Evolutionary conservation across 352 stramenopile genomes (phyloP).

Genomic region (Pythium volutum): DNA sequence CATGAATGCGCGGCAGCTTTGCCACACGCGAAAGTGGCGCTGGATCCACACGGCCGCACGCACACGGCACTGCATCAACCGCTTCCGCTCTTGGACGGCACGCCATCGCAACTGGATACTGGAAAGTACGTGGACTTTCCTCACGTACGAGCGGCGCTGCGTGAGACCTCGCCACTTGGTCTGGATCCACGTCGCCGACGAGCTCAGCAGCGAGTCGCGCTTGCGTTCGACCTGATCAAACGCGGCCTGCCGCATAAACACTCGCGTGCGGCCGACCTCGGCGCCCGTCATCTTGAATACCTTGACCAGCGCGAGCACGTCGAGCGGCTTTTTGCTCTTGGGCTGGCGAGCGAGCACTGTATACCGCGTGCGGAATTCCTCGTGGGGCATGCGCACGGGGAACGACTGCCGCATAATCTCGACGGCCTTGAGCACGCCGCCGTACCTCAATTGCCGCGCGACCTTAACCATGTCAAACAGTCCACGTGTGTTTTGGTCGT

Average conservation of each 20-base stretch:
- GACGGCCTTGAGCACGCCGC: slow-evolving; percentile 80
- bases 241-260: slow-evolving; percentile 62
- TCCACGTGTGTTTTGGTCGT: slow-evolving; percentile 89
- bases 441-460: slow-evolving; percentile 75
- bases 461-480: slow-evolving; percentile 88
- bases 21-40: slow-evolving; percentile 32
- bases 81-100: slow-evolving; percentile 46
- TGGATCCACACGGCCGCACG: slow-evolving; percentile 38
- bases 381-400: slow-evolving; percentile 71
- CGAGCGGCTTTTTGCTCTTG: slow-evolving; percentile 9
- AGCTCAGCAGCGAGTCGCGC: slow-evolving; percentile 33
- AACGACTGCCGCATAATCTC: slow-evolving; percentile 85
- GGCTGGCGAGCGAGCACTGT: slow-evolving; percentile 25
- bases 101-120: slow-evolving; percentile 60
- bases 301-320: slow-evolving; percentile 33
- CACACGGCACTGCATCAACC: slow-evolving; percentile 29
- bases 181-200: slow-evolving; percentile 41
- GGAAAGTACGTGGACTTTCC: slow-evolving; percentile 33
- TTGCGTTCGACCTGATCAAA: slow-evolving; percentile 64
- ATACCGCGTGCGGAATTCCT: slow-evolving; percentile 65
- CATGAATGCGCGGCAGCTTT: slow-evolving; percentile 5
- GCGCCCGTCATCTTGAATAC: slow-evolving; percentile 36
- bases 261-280: slow-evolving; percentile 63
- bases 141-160: slow-evolving; percentile 31
- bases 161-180: slow-evolving; percentile 40